phyloP scores from a whole-genome alignment of 331 rosid species.

The Acacia pycnantha region DNA sequence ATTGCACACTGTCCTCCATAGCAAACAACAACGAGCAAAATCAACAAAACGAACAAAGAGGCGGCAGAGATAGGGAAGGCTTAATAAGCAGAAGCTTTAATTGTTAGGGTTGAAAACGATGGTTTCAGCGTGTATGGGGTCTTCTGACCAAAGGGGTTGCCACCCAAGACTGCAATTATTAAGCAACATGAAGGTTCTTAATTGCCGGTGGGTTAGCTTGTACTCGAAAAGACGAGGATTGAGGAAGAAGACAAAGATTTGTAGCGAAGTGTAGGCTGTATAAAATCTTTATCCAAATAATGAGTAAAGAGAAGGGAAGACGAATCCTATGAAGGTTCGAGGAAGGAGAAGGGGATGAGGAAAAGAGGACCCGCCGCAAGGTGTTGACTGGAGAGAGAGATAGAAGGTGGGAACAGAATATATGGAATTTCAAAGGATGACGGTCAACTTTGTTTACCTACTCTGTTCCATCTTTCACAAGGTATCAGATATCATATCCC shows the following conservation, averaged over 20 bases:
- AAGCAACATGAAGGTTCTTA: not conserved
- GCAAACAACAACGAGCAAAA: not conserved
- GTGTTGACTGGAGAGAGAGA: not conserved
- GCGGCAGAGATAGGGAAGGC: not conserved
- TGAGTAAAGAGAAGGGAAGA: not conserved
- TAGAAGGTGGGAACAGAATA: not conserved
- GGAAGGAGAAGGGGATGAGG: slow-evolving; percentile 20
- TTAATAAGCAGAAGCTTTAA: not conserved
- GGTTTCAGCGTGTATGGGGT: not conserved
- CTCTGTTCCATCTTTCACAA: not conserved
- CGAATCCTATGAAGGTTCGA: slow-evolving; percentile 31
- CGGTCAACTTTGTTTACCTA: slow-evolving; percentile 4
- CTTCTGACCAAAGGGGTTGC: slow-evolving; percentile 1
- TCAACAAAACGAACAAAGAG: not conserved
- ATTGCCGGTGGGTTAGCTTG: not conserved
- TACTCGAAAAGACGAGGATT: not conserved
- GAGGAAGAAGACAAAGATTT: slow-evolving; percentile 4
- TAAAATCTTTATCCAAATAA: not conserved
- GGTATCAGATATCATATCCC: not conserved
- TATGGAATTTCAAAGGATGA: not conserved
- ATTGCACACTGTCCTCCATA: slow-evolving; percentile 39
- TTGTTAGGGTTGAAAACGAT: not conserved
- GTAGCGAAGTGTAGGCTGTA: slow-evolving; percentile 4
- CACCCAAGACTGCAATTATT: not conserved
- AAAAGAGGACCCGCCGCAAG: not conserved